Evolutionary conservation across 2,329 filamentous ascomycete species (phyloP).

Genomic region (Sarocladium brachiariae): DNA sequence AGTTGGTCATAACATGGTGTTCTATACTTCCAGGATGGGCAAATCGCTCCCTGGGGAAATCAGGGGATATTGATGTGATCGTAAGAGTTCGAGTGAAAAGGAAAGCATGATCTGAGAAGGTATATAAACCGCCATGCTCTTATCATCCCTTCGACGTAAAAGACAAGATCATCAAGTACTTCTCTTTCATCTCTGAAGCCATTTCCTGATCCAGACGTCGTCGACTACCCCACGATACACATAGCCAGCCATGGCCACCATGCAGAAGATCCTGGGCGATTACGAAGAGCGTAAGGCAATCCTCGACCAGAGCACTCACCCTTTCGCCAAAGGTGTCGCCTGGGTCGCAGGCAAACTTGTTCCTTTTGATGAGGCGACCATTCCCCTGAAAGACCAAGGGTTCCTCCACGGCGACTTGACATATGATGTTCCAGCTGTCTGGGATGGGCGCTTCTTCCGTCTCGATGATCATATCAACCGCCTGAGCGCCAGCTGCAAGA

Average conservation of each 20-base stretch:
- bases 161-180: too few relatives aligned
- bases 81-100: neutral
- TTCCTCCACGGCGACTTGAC: constrained; percentile 46
- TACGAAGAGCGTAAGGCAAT: constrained; percentile 22
- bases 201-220: too few relatives aligned
- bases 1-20: neutral
- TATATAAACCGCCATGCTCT: neutral
- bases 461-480: constrained; percentile 41
- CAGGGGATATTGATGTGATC: neutral
- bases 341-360: constrained; percentile 38
- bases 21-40: neutral
- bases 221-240: neutral
- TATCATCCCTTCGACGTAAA: neutral
- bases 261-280: constrained; percentile 41
- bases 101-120: neutral
- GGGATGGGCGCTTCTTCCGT: constrained; percentile 45
- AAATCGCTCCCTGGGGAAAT: neutral
- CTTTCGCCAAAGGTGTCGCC: constrained; percentile 36
- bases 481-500: constrained; percentile 35
- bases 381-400: constrained; percentile 43
- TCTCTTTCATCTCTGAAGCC: too few relatives aligned
- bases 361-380: constrained; percentile 38
- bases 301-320: constrained; percentile 28
- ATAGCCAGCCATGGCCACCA: constrained; percentile 1
- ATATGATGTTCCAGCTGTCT: constrained; percentile 44